A percentile compares a stretch with the other conserved stretches of the same genome.
phyloP scores from a whole-genome alignment of 371 early-diverging fungal genomes.

The Syncephalastrum racemosum region DNA sequence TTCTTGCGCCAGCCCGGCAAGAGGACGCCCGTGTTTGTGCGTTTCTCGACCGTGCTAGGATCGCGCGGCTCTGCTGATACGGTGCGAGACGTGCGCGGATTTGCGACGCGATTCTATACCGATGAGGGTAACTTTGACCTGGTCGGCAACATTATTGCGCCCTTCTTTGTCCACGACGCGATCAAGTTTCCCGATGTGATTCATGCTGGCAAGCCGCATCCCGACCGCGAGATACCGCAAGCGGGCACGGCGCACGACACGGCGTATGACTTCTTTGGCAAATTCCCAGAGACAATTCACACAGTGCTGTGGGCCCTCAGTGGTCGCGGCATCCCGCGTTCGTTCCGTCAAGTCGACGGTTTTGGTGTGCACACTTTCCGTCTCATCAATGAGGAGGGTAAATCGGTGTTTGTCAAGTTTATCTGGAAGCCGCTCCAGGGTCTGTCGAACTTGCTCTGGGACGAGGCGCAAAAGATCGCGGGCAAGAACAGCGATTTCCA shows the following conservation, averaged over 20 bases:
- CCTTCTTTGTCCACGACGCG: conserved; percentile 50
- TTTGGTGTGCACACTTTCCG: conserved; percentile 51
- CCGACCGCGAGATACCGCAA: conserved; percentile 47
- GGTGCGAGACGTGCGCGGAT: conserved; percentile 59
- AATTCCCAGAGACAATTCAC: conserved; percentile 45
- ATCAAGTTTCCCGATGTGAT: conserved; percentile 53
- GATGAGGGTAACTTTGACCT: conserved; percentile 59
- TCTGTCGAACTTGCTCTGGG: conserved; percentile 39
- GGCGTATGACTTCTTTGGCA: conserved; percentile 52
- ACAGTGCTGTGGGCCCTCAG: conserved; percentile 45
- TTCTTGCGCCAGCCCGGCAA: conserved; percentile 36
- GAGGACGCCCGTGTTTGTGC: conserved; percentile 54
- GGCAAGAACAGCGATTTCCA: conserved; percentile 54
- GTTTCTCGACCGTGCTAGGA: conserved; percentile 60
- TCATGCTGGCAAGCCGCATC: conserved; percentile 52
- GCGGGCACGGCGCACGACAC: conserved; percentile 51
- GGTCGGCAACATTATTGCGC: conserved; percentile 51
- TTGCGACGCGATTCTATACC: conserved; percentile 61
- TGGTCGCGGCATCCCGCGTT: conserved; percentile 46
- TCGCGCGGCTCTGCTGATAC: conserved; percentile 52
- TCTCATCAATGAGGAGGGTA: conserved; percentile 46
- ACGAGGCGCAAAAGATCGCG: conserved; percentile 51
- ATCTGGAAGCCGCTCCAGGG: conserved; percentile 54
- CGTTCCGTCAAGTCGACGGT: conserved; percentile 43
- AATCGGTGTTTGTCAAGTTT: conserved; percentile 47